Percentiles rank a stretch among this genome's conserved stretches.
Evolutionary conservation across 768 basidiomycete species (phyloP).

Genomic region (Chalciporus sphaerocephalus): DNA sequence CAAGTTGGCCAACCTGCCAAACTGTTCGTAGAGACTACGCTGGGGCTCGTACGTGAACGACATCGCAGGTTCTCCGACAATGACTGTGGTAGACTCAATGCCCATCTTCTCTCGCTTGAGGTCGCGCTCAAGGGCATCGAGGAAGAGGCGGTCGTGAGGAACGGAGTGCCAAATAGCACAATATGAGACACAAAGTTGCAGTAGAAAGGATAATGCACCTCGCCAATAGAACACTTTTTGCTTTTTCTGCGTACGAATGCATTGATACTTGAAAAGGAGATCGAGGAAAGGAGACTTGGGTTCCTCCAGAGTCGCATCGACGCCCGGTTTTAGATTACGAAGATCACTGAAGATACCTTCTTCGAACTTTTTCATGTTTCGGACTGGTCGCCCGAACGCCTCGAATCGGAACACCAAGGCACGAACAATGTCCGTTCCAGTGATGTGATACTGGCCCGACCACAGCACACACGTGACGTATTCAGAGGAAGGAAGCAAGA

Average conservation of each 20-base stretch:
- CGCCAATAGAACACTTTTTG: slow-evolving; percentile 99
- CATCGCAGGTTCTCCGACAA: slow-evolving; percentile 75
- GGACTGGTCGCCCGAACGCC: slow-evolving; percentile 86
- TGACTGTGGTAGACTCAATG: slow-evolving; percentile 74
- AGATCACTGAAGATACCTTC: slow-evolving; percentile 95
- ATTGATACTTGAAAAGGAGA: slow-evolving; percentile 91
- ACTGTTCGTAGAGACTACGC: slow-evolving; percentile 85
- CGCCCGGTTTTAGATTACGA: slow-evolving; percentile 88
- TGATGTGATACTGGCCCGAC: slow-evolving; percentile 90
- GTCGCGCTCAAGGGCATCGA: slow-evolving; percentile 94
- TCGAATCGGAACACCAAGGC: slow-evolving; percentile 93
- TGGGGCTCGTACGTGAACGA: slow-evolving; percentile 88
- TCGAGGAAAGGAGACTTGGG: slow-evolving; percentile 98
- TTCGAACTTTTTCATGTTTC: slow-evolving; percentile 95
- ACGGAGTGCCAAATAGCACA: slow-evolving; percentile 70
- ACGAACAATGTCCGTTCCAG: slow-evolving; percentile 94
- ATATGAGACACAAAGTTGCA: slow-evolving; percentile 1
- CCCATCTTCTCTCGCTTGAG: slow-evolving; percentile 94
- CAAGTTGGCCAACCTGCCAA: slow-evolving; percentile 44
- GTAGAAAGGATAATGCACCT: slow-evolving; percentile 24
- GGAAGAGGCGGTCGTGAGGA: slow-evolving; percentile 93
- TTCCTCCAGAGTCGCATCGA: slow-evolving; percentile 89
- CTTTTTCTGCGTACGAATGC: slow-evolving; percentile 97
- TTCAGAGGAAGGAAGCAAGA: slow-evolving; percentile 82
- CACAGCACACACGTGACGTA: slow-evolving; percentile 90